Conservation (phyloP, 495 filamentous ascomycete species). For the Talaromyces thailandensis region DNA sequence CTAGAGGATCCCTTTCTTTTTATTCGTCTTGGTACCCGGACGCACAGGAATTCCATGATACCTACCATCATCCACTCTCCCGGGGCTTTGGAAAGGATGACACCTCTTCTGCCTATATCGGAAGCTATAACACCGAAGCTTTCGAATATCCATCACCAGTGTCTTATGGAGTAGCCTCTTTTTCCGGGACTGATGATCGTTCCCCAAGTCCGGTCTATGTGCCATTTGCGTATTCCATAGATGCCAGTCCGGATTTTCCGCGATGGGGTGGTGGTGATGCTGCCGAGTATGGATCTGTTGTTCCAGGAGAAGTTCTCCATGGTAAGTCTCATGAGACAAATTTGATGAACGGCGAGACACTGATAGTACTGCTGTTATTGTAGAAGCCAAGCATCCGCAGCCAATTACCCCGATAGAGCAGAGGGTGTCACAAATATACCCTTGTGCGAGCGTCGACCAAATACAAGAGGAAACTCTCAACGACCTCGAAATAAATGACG, state of each 20-base stretch:
- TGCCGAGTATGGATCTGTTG: not conserved
- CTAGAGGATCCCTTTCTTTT: not conserved
- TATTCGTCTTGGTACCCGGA: not conserved
- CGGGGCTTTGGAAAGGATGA: not conserved
- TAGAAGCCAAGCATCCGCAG: not conserved
- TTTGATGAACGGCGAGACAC: no score
- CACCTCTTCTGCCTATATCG: not conserved
- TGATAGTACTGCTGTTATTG: not conserved
- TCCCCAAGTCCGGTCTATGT: slow-evolving; percentile 4
- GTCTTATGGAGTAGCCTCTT: not conserved
- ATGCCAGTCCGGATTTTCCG: not conserved
- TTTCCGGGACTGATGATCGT: slow-evolving; percentile 2
- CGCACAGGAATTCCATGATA: not conserved
- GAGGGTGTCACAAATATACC: slow-evolving; percentile 5
- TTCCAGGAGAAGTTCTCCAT: slow-evolving; percentile 1
- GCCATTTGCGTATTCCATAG: not conserved
- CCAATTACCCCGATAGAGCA: not conserved
- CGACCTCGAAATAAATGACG: not conserved
- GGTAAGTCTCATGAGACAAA: not conserved
- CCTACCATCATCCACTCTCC: not conserved
- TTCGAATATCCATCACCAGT: not conserved
- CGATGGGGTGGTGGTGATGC: not conserved
- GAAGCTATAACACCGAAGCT: not conserved
- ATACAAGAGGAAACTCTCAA: not conserved
- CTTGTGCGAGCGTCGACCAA: not conserved